phyloP scores from a whole-genome alignment of 2,329 filamentous ascomycete genomes.

The Sporothrix phasma region DNA sequence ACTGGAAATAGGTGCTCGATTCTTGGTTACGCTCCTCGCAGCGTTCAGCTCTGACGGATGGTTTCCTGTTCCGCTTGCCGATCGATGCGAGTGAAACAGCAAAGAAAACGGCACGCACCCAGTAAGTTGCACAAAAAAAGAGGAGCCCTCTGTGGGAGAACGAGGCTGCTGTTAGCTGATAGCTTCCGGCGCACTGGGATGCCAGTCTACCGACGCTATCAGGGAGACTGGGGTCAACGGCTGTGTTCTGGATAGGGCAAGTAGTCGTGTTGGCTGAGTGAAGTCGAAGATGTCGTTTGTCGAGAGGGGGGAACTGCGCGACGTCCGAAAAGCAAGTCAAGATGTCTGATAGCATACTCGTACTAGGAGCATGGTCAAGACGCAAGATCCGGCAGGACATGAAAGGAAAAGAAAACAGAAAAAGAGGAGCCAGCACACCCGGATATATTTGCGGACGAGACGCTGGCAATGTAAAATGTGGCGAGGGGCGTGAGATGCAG shows the following conservation, averaged over 20 bases:
- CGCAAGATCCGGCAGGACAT: not conserved
- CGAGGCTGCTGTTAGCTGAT: slow-evolving; percentile 2
- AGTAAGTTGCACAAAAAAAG: not conserved
- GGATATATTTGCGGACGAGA: slow-evolving; percentile 9
- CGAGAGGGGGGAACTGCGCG: not conserved
- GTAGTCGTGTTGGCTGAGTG: too few relatives aligned
- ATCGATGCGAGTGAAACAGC: not conserved
- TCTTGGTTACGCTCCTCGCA: not conserved
- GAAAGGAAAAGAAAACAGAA: too few relatives aligned
- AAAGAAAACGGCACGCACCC: not conserved
- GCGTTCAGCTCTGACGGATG: not conserved
- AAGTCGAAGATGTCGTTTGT: not conserved
- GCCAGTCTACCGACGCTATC: slow-evolving; percentile 7
- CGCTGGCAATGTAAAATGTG: not conserved
- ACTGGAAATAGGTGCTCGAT: not conserved
- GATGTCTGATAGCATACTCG: slow-evolving; percentile 8
- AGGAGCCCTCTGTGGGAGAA: not conserved
- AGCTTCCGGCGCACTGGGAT: not conserved
- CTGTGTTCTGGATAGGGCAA: too few relatives aligned
- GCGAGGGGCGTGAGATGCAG: not conserved
- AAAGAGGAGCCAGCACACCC: slow-evolving; percentile 7
- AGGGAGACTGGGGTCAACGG: not conserved
- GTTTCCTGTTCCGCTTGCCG: slow-evolving; percentile 1
- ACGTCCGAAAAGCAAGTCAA: not conserved
- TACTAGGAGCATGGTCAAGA: slow-evolving; percentile 1